phyloP scores from a whole-genome alignment of 345 rosid species.

The Alliaria petiolata region DNA sequence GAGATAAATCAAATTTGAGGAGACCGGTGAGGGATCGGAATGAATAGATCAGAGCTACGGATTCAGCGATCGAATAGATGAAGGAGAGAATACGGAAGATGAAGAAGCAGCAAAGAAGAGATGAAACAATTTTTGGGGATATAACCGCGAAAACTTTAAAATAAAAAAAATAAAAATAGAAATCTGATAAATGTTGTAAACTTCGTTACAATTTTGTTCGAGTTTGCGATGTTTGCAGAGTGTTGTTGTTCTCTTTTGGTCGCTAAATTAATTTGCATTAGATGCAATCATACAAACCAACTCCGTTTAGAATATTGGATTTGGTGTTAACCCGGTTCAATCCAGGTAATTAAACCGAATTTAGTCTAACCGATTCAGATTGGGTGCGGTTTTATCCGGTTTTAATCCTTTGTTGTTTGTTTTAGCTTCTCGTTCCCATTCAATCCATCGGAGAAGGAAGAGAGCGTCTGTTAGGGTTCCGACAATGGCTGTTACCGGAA shows the following conservation, averaged over 20 bases:
- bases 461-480: background rate
- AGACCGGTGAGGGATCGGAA: constrained; percentile 19
- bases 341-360: background rate
- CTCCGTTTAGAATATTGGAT: background rate
- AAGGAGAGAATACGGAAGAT: constrained; percentile 13
- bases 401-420: background rate
- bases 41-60: constrained; percentile 7
- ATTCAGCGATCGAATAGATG: constrained; percentile 13
- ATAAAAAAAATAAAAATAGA: constrained; percentile 30
- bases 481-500: background rate
- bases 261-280: background rate
- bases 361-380: background rate
- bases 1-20: constrained; percentile 11
- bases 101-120: constrained; percentile 26
- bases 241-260: background rate
- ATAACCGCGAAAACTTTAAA: constrained; percentile 65
- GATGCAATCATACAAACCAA: background rate
- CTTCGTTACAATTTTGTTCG: constrained; percentile 9
- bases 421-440: background rate
- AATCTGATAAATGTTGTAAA: constrained; percentile 7
- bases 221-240: background rate
- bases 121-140: constrained; percentile 35
- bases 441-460: background rate
- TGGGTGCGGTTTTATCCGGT: background rate
- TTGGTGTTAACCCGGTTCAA: background rate